Conservation (phyloP, 2,329 filamentous ascomycete genomes). For the Celoporthe dispersa region DNA sequence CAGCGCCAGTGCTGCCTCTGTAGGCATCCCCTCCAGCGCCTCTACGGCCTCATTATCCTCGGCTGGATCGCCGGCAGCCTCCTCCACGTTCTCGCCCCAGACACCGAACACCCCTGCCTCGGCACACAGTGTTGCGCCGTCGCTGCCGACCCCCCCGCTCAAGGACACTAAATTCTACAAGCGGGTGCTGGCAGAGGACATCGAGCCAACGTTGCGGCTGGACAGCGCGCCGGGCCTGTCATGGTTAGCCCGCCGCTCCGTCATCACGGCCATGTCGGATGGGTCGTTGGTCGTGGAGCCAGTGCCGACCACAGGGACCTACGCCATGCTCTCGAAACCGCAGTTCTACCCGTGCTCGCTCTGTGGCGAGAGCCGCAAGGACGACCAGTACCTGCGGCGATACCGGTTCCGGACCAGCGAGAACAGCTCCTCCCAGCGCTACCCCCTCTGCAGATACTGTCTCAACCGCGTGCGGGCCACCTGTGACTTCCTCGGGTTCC, state of each 20-base stretch:
- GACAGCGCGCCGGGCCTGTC: conserved; percentile 90
- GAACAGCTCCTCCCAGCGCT: conserved; percentile 81
- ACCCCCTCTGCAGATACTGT: conserved; percentile 90
- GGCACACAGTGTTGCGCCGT: conserved; percentile 47
- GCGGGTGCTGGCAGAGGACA: conserved; percentile 83
- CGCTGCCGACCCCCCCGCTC: conserved; percentile 60
- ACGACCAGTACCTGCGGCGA: conserved; percentile 72
- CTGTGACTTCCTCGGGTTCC: conserved; percentile 90
- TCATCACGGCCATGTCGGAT: conserved; percentile 81
- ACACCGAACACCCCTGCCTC: conserved; percentile 64
- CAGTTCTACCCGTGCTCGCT: conserved; percentile 76
- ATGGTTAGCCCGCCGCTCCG: conserved; percentile 87
- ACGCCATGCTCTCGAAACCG: conserved; percentile 54
- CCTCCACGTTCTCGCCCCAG: conserved; percentile 58
- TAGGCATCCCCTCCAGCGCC: conserved; percentile 54
- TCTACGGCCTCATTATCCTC: conserved; percentile 64
- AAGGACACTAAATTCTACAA: conserved; percentile 97
- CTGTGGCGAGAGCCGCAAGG: conserved; percentile 82
- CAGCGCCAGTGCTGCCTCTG: conserved; percentile 31
- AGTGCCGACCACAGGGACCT: conserved; percentile 64
- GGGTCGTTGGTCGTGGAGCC: conserved; percentile 90
- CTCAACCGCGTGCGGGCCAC: conserved; percentile 81
- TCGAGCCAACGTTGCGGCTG: conserved; percentile 89
- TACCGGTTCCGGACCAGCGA: conserved; percentile 91
- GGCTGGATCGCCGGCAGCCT: conserved; percentile 49